Evolutionary conservation across 164 flowering plant species (phyloP).

Genomic region (Magnolia officinalis): DNA sequence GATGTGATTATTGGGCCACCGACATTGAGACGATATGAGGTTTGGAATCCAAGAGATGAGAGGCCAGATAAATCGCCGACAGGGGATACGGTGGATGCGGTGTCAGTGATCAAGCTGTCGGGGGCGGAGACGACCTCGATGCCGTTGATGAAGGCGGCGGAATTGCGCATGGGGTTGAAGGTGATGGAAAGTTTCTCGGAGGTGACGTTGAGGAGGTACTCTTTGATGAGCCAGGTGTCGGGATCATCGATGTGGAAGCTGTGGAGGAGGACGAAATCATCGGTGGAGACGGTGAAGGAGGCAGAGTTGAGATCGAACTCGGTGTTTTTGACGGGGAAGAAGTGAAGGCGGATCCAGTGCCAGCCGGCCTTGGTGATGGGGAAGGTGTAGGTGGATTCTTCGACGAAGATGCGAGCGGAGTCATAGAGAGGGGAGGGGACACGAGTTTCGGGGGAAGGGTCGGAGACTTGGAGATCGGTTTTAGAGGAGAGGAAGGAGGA

Average conservation of each 20-base stretch:
- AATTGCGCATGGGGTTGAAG: slow-evolving; percentile 45
- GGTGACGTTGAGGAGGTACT: slow-evolving; percentile 57
- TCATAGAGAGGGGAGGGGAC: slow-evolving; percentile 21
- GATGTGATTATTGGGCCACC: slow-evolving; percentile 60
- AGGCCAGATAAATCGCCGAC: slow-evolving; percentile 35
- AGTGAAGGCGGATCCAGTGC: slow-evolving; percentile 79
- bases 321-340: slow-evolving; percentile 41
- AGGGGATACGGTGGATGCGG: slow-evolving; percentile 42
- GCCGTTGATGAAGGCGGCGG: slow-evolving; percentile 62
- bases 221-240: slow-evolving; percentile 29
- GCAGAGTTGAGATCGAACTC: slow-evolving; percentile 38
- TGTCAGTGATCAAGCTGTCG: slow-evolving; percentile 38
- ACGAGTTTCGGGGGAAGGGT: slow-evolving; percentile 9
- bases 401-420: slow-evolving; percentile 44
- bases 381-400: slow-evolving; percentile 53
- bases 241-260: slow-evolving; percentile 26
- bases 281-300: slow-evolving; percentile 44
- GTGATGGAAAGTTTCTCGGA: slow-evolving; percentile 29
- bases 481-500: slow-evolving; percentile 24
- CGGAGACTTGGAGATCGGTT: slow-evolving; percentile 35
- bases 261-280: slow-evolving; percentile 43
- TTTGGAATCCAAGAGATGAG: slow-evolving; percentile 31
- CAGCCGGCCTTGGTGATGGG: slow-evolving; percentile 46
- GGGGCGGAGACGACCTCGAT: slow-evolving; percentile 81
- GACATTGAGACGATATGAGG: slow-evolving; percentile 43